Evolutionary conservation across 164 flowering plant genomes (phyloP).

Genomic region (Nymphaea thermarum): DNA sequence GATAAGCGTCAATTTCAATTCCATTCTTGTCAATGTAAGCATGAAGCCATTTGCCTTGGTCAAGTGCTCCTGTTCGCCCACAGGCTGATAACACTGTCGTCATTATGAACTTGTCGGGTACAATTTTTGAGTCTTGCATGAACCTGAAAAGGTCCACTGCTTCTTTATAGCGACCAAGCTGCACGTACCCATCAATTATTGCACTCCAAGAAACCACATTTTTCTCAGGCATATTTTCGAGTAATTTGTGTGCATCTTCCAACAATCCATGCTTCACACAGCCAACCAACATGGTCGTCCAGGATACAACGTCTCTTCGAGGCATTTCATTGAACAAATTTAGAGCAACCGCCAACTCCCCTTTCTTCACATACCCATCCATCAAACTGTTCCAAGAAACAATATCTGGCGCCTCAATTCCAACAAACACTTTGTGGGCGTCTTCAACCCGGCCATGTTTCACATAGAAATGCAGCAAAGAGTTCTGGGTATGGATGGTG

Average conservation of each 20-base stretch:
- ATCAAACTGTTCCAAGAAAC: slow-evolving; percentile 18
- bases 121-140: slow-evolving; percentile 8
- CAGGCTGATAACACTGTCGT: slow-evolving; percentile 11
- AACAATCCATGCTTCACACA: slow-evolving; percentile 6
- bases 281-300: slow-evolving; percentile 14
- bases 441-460: slow-evolving; percentile 5
- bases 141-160: slow-evolving; percentile 6
- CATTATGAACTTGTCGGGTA: slow-evolving; percentile 9
- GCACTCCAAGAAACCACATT: slow-evolving; percentile 17
- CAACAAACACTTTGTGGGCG: slow-evolving; percentile 10
- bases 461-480: slow-evolving; percentile 13
- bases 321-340: slow-evolving; percentile 13
- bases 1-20: slow-evolving; percentile 9
- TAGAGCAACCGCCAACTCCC: slow-evolving; percentile 2
- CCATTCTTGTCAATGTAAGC: slow-evolving; percentile 10
- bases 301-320: slow-evolving; percentile 7
- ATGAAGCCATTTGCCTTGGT: slow-evolving; percentile 17
- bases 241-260: slow-evolving; percentile 5
- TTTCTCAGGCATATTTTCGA: slow-evolving; percentile 12
- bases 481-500: slow-evolving; percentile 9
- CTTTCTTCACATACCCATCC: slow-evolving; percentile 12
- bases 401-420: slow-evolving; percentile 9
- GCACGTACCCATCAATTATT: slow-evolving; percentile 10
- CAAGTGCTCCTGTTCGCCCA: slow-evolving; percentile 15
- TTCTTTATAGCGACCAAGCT: slow-evolving; percentile 4